Conservation (phyloP, 2,329 filamentous ascomycete genomes). For the Microdochium trichocladiopsis region DNA sequence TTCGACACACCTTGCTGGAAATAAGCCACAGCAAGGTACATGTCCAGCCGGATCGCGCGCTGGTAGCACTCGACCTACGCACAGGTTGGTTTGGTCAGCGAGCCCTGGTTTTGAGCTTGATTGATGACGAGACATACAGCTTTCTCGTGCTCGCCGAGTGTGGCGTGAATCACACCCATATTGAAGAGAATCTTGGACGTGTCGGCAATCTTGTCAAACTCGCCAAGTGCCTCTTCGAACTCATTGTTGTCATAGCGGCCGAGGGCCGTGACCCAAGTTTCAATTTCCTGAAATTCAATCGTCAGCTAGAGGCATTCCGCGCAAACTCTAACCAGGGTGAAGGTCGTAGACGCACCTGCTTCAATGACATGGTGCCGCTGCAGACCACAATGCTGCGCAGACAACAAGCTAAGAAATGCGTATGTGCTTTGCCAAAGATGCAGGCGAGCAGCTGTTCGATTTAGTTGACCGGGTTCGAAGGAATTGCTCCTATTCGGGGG, state of each 20-base stretch:
- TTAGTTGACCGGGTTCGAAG: neutral
- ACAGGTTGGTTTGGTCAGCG: slow-evolving; percentile 1
- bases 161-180: slow-evolving; percentile 95
- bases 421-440: neutral
- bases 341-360: slow-evolving; percentile 16
- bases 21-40: slow-evolving; percentile 94
- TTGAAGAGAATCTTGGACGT: slow-evolving; percentile 99
- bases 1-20: slow-evolving; percentile 99
- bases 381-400: slow-evolving; percentile 3
- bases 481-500: neutral
- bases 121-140: slow-evolving; percentile 56
- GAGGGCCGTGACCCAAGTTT: slow-evolving; percentile 93
- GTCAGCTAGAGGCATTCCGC: slow-evolving; percentile 3
- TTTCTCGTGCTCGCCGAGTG: slow-evolving; percentile 89
- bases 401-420: neutral
- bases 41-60: slow-evolving; percentile 80
- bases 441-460: neutral
- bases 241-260: slow-evolving; percentile 94
- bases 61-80: slow-evolving; percentile 88
- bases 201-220: slow-evolving; percentile 83
- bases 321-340: neutral
- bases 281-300: slow-evolving; percentile 69
- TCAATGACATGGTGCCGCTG: slow-evolving; percentile 20
- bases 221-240: slow-evolving; percentile 79
- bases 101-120: neutral